These are phyloP conservation scores for Ganoderma sinense DNA, from an alignment of 1,284 basidiomycete species.

Conservation along the genomic window DNA sequence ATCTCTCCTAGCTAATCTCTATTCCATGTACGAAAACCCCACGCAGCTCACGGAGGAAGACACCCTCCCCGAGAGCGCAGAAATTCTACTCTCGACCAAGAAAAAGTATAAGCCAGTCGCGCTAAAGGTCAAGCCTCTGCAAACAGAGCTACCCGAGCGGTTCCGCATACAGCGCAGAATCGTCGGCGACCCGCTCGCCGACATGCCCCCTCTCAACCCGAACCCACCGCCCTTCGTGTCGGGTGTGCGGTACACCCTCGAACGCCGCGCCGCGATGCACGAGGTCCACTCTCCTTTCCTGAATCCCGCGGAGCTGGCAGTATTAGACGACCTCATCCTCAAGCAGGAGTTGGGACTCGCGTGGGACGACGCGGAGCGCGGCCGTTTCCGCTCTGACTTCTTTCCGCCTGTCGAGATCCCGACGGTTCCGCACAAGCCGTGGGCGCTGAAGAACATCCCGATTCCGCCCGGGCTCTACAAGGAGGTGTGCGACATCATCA, in stretches of 20 bases:
- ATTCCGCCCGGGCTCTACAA: constrained; percentile 47
- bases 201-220: constrained; percentile 36
- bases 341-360: constrained; percentile 43
- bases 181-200: constrained; percentile 41
- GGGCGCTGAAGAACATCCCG: constrained; percentile 47
- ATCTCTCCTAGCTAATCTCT: background rate
- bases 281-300: constrained; percentile 42
- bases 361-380: constrained; percentile 43
- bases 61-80: background rate
- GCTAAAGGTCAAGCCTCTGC: constrained; percentile 39
- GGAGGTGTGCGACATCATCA: constrained; percentile 42
- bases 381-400: constrained; percentile 43
- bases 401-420: constrained; percentile 45
- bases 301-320: constrained; percentile 36
- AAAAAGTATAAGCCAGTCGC: constrained; percentile 49
- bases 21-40: background rate
- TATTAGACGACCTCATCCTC: constrained; percentile 43
- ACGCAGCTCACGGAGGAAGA: too few species aligned
- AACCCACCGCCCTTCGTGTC: constrained; percentile 40
- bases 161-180: constrained; percentile 44
- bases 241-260: constrained; percentile 41
- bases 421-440: constrained; percentile 43
- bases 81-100: constrained; percentile 11
- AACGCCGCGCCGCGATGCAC: constrained; percentile 38
- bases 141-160: constrained; percentile 35